phyloP scores from a whole-genome alignment of 768 basidiomycete genomes.

The Amanita rubescens region DNA sequence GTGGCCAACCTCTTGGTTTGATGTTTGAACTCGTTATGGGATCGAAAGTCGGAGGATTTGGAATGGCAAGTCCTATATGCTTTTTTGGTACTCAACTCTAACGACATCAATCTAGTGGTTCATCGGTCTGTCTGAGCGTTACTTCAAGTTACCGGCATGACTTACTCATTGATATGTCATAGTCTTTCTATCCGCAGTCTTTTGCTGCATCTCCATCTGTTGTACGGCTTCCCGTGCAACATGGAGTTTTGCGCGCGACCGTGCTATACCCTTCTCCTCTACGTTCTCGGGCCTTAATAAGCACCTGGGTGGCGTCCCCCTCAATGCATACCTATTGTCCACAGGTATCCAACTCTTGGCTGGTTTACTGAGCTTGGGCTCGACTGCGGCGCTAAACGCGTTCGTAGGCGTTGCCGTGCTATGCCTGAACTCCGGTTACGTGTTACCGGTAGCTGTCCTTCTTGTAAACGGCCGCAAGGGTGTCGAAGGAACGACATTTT shows the following conservation, averaged over 20 bases:
- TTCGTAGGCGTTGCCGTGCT: constrained; percentile 63
- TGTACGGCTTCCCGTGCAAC: constrained; percentile 64
- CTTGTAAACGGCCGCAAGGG: constrained; percentile 36
- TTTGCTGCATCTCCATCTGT: constrained; percentile 60
- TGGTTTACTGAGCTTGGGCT: constrained; percentile 57
- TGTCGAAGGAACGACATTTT: constrained; percentile 43
- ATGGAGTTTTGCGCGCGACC: constrained; percentile 66
- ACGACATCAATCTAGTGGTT: constrained; percentile 26
- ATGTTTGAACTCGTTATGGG: constrained; percentile 60
- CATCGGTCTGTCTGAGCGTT: constrained; percentile 25
- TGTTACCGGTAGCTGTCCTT: constrained; percentile 52
- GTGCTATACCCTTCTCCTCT: constrained; percentile 48
- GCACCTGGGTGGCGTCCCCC: constrained; percentile 33
- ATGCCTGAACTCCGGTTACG: constrained; percentile 57
- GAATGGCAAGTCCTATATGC: constrained; percentile 34
- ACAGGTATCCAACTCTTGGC: constrained; percentile 50
- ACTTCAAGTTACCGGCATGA: background rate
- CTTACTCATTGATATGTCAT: background rate
- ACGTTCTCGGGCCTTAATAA: constrained; percentile 41
- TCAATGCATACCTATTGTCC: constrained; percentile 55
- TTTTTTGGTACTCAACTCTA: background rate
- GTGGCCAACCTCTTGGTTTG: constrained; percentile 57
- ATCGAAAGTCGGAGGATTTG: constrained; percentile 53
- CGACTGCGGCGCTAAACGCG: constrained; percentile 57
- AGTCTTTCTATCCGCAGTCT: constrained; percentile 51